Evolutionary conservation across 1,139 yeast species (phyloP), one percentile per base, ranked within the genome.

Genomic region (Yamadazyma siamensis): DNA sequence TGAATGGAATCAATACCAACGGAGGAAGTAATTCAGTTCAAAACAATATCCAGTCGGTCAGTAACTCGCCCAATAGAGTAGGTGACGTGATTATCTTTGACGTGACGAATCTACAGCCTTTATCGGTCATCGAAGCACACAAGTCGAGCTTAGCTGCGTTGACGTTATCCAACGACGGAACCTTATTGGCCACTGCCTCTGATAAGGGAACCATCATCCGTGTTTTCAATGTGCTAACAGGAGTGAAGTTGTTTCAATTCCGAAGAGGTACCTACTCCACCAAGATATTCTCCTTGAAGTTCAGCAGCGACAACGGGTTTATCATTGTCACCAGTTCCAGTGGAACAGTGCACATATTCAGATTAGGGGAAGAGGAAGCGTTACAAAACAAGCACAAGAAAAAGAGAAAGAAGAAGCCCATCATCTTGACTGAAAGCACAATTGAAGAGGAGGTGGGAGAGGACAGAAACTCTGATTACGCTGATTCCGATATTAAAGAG

Each of bases 221-320:
- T 35, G 86, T 91, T 2, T 91, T 91, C 49, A 71, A 81, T n/a
- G 87, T 87, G 1, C 83, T 81, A 16, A 75, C 85, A 0, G 97
- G 96, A 0, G 71, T 77, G 13, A 86, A 89, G 49, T 60, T 89
- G 30, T 87, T 77, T 50, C 97, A 91, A 55, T 91, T 91, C 56
- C 71, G 98, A 44, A 71, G 97, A 50, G 98, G 98, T 2, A 85
- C 96, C 1, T 89, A 89, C 52, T 94, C 95, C 3, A 83, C 97
- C 5, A 80, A 73, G 47, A 87, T 91, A n/a, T 83, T 80, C 50
- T 81, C 95, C 2, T 68, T 91, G 41, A 75, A 80, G 21, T 91
- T 91, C 59, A 83, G 94, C 46, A 70, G 73, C 20, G 85, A 85
- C 44, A 82, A 88, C 42, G 67, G 68, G 31, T 78, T 83, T 49